Evolutionary conservation across 1,139 yeast species (phyloP).

Genomic region (Casaregolazyma lundiana): DNA sequence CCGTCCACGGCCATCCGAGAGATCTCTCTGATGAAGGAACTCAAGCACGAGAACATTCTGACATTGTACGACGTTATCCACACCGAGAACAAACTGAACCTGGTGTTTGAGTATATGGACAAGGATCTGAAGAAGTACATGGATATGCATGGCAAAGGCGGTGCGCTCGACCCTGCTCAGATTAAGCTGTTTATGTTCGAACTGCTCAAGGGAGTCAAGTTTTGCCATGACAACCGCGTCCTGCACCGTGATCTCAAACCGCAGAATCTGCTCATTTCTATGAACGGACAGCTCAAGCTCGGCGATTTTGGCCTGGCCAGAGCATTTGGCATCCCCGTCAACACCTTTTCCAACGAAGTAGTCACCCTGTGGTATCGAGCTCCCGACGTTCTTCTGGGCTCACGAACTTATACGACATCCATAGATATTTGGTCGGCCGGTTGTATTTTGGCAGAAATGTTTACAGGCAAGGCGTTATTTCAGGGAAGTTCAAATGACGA

Average conservation of each 20-base stretch:
- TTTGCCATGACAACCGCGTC: slow-evolving; percentile 93
- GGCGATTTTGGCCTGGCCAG: slow-evolving; percentile 98
- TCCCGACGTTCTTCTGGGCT: slow-evolving; percentile 93
- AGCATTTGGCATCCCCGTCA: slow-evolving; percentile 97
- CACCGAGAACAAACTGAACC: slow-evolving; percentile 88
- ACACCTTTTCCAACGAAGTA: slow-evolving; percentile 94
- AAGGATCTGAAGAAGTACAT: slow-evolving; percentile 88
- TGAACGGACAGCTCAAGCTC: slow-evolving; percentile 83
- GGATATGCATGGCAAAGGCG: slow-evolving; percentile 79
- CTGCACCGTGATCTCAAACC: slow-evolving; percentile 95
- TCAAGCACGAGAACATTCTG: slow-evolving; percentile 90
- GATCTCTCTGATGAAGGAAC: slow-evolving; percentile 92
- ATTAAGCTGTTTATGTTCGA: slow-evolving; percentile 94
- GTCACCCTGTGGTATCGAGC: slow-evolving; percentile 98
- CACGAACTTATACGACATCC: slow-evolving; percentile 90
- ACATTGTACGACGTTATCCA: slow-evolving; percentile 93
- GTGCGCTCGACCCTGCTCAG: slow-evolving; percentile 72
- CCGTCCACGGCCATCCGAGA: slow-evolving; percentile 98
- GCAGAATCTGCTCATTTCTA: slow-evolving; percentile 81
- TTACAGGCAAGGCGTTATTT: slow-evolving; percentile 93
- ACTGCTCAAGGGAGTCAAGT: slow-evolving; percentile 80
- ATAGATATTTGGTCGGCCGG: slow-evolving; percentile 99
- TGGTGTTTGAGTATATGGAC: slow-evolving; percentile 93
- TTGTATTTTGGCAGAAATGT: slow-evolving; percentile 96
- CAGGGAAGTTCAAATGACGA: slow-evolving; percentile 97